Percentiles rank a stretch among this genome's conserved stretches.
Conservation (phyloP, 805 yeast genomes). For the Candida corydali region DNA sequence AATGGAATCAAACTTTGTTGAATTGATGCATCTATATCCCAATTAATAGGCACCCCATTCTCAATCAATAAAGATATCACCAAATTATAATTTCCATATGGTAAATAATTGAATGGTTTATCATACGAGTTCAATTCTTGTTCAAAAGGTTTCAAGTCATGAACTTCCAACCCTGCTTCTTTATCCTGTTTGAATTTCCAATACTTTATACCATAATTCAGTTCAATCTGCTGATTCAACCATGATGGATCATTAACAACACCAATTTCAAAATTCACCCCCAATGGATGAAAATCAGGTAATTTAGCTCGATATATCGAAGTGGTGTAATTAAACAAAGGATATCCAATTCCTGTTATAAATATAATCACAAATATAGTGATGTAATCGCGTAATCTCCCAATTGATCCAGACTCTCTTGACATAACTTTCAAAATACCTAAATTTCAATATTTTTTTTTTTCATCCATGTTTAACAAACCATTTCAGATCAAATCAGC, state of each 20-base stretch:
- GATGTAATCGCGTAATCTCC: conserved; percentile 11
- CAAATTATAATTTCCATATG: conserved; percentile 59
- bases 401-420: conserved; percentile 2
- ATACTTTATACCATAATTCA: not conserved
- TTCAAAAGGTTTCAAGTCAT: not conserved
- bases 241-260: not conserved
- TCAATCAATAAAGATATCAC: conserved; percentile 73
- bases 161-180: not conserved
- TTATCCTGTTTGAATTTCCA: conserved; percentile 1
- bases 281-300: conserved; percentile 26
- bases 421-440: not conserved
- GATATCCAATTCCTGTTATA: conserved; percentile 42
- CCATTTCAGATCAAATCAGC: conserved; percentile 62
- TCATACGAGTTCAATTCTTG: not conserved
- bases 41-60: conserved; percentile 57
- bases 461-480: conserved; percentile 46
- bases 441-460: not conserved
- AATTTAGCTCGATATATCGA: conserved; percentile 58
- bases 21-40: conserved; percentile 66
- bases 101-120: not conserved
- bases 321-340: conserved; percentile 60
- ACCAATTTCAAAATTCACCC: conserved; percentile 2
- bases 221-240: conserved; percentile 1
- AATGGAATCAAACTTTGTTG: conserved; percentile 50
- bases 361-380: conserved; percentile 11